phyloP scores from a whole-genome alignment of 2,329 filamentous ascomycete genomes.

The Orbilia ellipsospora region DNA sequence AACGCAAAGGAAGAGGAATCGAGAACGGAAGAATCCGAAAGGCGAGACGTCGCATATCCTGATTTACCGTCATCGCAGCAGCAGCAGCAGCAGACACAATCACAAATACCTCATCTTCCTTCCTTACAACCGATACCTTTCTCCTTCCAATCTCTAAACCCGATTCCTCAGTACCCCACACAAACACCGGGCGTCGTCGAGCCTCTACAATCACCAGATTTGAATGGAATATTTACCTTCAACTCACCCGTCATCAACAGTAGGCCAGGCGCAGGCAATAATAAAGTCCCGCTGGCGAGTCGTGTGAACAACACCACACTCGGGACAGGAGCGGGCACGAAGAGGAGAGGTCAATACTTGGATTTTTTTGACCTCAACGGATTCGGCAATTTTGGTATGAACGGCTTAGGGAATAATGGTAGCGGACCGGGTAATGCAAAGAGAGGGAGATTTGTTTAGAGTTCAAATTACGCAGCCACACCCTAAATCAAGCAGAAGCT shows the following conservation, averaged over 20 bases:
- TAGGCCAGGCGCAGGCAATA: conserved; percentile 3
- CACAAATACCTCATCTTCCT: background rate
- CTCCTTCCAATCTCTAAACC: conserved; percentile 29
- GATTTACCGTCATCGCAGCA: conserved; percentile 22
- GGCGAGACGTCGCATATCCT: conserved; percentile 4
- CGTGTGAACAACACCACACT: conserved; percentile 26
- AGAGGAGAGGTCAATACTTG: conserved; percentile 36
- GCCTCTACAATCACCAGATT: conserved; percentile 32
- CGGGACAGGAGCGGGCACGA: conserved; percentile 34
- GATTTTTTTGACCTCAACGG: conserved; percentile 52
- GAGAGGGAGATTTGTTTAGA: conserved; percentile 48
- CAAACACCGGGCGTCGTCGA: conserved; percentile 32
- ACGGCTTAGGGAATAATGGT: conserved; percentile 19
- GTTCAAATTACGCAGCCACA: background rate
- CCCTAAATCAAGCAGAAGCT: background rate
- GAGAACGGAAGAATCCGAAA: conserved; percentile 21
- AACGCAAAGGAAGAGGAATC: conserved; percentile 40
- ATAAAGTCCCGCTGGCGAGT: conserved; percentile 24
- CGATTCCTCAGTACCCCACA: conserved; percentile 45
- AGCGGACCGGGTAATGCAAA: conserved; percentile 46
- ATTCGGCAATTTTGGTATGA: conserved; percentile 49
- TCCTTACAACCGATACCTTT: conserved; percentile 36
- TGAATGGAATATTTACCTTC: conserved; percentile 47
- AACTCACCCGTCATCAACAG: conserved; percentile 35
- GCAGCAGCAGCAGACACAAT: conserved; percentile 17